Evolutionary conservation across 441 rosid species (phyloP), one percentile per base, ranked within the genome.

Genomic region (Populus trichocarpa): DNA sequence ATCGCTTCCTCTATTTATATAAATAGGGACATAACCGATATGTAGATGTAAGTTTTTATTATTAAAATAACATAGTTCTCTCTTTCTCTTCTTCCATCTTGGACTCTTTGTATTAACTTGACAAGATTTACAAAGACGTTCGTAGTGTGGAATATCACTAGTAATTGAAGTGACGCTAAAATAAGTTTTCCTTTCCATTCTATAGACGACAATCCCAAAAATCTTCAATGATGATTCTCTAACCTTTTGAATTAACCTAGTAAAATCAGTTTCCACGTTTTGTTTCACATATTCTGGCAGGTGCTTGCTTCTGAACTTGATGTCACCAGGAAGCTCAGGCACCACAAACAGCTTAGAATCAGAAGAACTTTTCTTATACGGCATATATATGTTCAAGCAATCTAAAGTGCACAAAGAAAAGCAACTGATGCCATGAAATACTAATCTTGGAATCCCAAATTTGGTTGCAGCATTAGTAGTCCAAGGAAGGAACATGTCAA

Each of bases 251-350:
- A 64, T n/a, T 64, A 25, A 8, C 67, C 26, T 22, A 8, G 69
- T 25, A 23, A 23, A 28, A 14, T 23, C 35, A 0, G 71, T 75
- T 42, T 78, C 76, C 8, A 46, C 63, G 18, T 16, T 9, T 30
- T 65, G 25, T 2, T 28, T 66, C 18, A 38, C 23, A 11, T 1
- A 8, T 9, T 42, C 53, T 3, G 81, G 76, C 12, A 85, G 14
- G 46, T 84, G 74, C 20, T 75, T 74, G 35, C 75, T 78, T 8
- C 87, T n/a, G 26, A 87, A 33, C 20, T 75, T 69, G 23, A 87
- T 87, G 8, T 84, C 84, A 5, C 85, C 90, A 0, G 91, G 94
- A n/a, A 89, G 84, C 68, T 77, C 67, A 28, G 91, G 83, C 23
- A 91, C 76, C 23, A 84, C 59, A 67, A 91, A 90, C 7, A 86